Evolutionary conservation across 2,329 filamentous ascomycete genomes (phyloP).

Genomic region (Xylaria digitata): DNA sequence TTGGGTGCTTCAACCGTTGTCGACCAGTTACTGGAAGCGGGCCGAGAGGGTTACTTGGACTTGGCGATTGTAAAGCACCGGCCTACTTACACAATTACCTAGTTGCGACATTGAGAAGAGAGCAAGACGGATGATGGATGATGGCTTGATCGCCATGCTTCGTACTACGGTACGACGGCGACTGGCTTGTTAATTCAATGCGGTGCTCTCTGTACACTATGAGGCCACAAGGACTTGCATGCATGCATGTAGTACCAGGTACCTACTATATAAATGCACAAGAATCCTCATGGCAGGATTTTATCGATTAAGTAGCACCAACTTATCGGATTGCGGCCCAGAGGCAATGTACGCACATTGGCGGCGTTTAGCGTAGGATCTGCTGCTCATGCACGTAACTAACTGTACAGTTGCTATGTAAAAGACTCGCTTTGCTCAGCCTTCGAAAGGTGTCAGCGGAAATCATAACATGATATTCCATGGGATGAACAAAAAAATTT

Average conservation of each 20-base stretch:
- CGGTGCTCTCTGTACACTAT: background rate
- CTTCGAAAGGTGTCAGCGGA: background rate
- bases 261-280: constrained; percentile 3
- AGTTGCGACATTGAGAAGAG: constrained; percentile 2
- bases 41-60: background rate
- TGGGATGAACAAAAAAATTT: background rate
- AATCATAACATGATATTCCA: constrained; percentile 19
- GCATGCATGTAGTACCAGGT: background rate
- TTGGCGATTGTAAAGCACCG: constrained; percentile 7
- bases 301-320: background rate
- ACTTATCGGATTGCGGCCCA: background rate
- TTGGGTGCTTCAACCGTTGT: background rate
- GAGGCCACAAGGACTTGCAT: background rate
- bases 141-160: constrained; percentile 27
- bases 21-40: background rate
- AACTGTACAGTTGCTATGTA: constrained; percentile 4
- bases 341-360: constrained; percentile 29
- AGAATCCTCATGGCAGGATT: constrained; percentile 9
- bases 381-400: constrained; percentile 16
- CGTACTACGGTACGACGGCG: background rate
- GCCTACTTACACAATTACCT: too few species aligned
- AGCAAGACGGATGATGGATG: constrained; percentile 13
- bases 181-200: constrained; percentile 6
- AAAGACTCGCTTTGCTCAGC: constrained; percentile 21
- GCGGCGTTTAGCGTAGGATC: constrained; percentile 27